A percentile compares a stretch with the other conserved stretches of the same genome.
phyloP scores from a whole-genome alignment of 2,329 filamentous ascomycete genomes.

The Phialocephala subalpina region DNA sequence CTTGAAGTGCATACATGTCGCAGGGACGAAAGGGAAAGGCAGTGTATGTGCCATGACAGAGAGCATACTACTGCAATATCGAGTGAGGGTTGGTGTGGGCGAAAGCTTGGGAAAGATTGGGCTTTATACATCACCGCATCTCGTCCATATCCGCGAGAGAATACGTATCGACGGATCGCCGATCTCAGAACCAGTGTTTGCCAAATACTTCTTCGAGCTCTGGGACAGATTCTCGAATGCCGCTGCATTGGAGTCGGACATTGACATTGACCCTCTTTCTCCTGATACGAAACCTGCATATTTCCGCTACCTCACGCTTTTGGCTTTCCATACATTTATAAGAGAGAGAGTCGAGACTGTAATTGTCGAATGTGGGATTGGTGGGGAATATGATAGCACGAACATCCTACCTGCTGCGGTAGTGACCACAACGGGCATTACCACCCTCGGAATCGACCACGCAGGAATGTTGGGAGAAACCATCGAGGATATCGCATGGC shows the following conservation, averaged over 20 bases:
- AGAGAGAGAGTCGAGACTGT: constrained; percentile 78
- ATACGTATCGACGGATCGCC: constrained; percentile 68
- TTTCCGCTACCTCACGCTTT: constrained; percentile 88
- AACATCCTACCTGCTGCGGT: constrained; percentile 73
- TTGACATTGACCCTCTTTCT: constrained; percentile 24
- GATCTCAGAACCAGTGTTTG: constrained; percentile 65
- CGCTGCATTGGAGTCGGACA: constrained; percentile 39
- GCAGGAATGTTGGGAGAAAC: constrained; percentile 81
- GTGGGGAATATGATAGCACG: constrained; percentile 91
- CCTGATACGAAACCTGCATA: constrained; percentile 76
- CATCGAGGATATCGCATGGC: constrained; percentile 86
- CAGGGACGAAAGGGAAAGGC: constrained; percentile 89
- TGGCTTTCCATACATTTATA: constrained; percentile 87
- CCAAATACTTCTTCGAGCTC: constrained; percentile 72
- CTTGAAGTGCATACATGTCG: constrained; percentile 73
- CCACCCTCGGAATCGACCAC: constrained; percentile 87
- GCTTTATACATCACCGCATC: constrained; percentile 74
- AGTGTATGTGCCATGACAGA: constrained; percentile 74
- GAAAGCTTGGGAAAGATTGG: constrained; percentile 52
- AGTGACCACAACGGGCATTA: constrained; percentile 73
- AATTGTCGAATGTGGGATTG: constrained; percentile 92
- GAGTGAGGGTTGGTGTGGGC: constrained; percentile 30
- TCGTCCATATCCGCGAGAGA: constrained; percentile 72
- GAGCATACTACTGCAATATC: constrained; percentile 66
- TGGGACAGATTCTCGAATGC: constrained; percentile 61